A percentile compares a stretch with the other conserved stretches of the same genome.
phyloP scores from a whole-genome alignment of 2,329 filamentous ascomycete species.

The Periconia sp. region DNA sequence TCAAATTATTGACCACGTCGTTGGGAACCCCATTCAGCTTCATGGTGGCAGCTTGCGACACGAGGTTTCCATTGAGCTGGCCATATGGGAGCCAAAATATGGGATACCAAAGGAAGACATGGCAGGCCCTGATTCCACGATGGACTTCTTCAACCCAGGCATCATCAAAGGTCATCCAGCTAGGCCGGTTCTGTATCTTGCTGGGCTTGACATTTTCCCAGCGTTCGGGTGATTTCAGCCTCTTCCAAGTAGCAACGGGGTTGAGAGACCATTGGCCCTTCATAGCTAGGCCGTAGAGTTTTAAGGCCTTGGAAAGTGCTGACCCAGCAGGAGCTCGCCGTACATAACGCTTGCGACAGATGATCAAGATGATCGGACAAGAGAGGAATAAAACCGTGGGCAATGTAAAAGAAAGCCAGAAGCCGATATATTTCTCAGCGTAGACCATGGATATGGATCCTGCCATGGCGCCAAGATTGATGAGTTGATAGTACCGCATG shows the following conservation, averaged over 20 bases:
- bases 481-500: constrained; percentile 33
- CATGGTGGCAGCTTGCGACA: constrained; percentile 59
- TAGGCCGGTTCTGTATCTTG: constrained; percentile 60
- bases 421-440: constrained; percentile 74
- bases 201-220: constrained; percentile 73
- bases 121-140: constrained; percentile 42
- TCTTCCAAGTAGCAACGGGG: constrained; percentile 60
- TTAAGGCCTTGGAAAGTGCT: constrained; percentile 67
- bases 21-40: constrained; percentile 56
- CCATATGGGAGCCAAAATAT: constrained; percentile 52
- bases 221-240: constrained; percentile 59
- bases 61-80: constrained; percentile 58
- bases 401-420: constrained; percentile 71
- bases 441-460: constrained; percentile 70
- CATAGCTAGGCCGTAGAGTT: constrained; percentile 61
- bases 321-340: constrained; percentile 70
- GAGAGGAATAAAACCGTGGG: constrained; percentile 66
- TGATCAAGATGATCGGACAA: constrained; percentile 62
- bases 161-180: constrained; percentile 82
- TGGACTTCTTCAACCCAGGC: constrained; percentile 69
- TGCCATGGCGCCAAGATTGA: constrained; percentile 58
- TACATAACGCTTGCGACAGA: constrained; percentile 64
- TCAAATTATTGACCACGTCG: constrained; percentile 58
- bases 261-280: constrained; percentile 67
- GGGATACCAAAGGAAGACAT: constrained; percentile 57